Conservation (phyloP, 78 protist species). For the Acrasis kona region DNA sequence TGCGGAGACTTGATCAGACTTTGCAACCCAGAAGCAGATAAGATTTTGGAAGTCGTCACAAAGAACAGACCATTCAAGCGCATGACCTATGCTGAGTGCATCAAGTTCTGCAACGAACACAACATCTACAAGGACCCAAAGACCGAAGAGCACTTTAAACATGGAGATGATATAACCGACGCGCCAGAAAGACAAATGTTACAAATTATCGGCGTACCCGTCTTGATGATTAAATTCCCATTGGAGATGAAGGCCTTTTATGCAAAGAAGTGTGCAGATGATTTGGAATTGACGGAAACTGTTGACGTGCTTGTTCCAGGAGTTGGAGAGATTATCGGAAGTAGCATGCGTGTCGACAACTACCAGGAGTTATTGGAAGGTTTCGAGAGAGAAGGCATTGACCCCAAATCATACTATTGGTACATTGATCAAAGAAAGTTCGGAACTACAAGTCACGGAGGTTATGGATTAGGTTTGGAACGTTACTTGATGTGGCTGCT, state of each 20-base stretch:
- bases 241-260: constrained; percentile 89
- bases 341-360: constrained; percentile 81
- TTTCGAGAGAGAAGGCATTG: constrained; percentile 67
- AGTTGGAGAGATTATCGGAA: constrained; percentile 97
- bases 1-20: constrained; percentile 25
- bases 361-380: constrained; percentile 50
- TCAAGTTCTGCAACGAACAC: constrained; percentile 62
- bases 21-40: constrained; percentile 58
- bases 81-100: constrained; percentile 77
- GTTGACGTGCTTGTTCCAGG: constrained; percentile 88
- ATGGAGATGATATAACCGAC: constrained; percentile 93
- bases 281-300: constrained; percentile 50
- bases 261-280: constrained; percentile 65
- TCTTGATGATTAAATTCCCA: constrained; percentile 86
- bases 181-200: constrained; percentile 86
- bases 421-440: constrained; percentile 82
- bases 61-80: constrained; percentile 83
- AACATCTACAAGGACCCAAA: constrained; percentile 50
- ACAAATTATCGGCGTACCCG: constrained; percentile 80
- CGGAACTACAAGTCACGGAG: constrained; percentile 93
- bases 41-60: too few species aligned
- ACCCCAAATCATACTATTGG: constrained; percentile 89
- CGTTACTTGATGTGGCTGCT: constrained; percentile 82
- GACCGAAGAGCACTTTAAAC: constrained; percentile 42
- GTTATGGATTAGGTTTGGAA: constrained; percentile 95